These are phyloP conservation scores for Epichloe gansuensis DNA, from an alignment of 2,329 filamentous ascomycete species.

Conservation along the genomic window DNA sequence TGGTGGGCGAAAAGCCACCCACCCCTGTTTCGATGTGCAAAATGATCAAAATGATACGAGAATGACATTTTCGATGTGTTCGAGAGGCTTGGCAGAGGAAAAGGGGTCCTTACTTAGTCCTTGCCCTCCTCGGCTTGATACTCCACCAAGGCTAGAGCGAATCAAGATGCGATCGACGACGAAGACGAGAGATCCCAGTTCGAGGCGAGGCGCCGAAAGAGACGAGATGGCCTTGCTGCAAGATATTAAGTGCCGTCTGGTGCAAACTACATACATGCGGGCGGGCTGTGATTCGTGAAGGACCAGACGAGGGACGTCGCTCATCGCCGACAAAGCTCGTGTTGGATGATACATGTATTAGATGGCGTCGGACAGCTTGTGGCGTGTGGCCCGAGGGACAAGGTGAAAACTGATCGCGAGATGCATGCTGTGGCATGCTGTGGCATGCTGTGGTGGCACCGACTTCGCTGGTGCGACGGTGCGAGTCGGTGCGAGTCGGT, in stretches of 20 bases:
- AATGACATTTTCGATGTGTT: neutral
- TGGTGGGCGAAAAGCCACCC: neutral
- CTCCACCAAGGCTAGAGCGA: neutral
- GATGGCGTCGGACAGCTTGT: neutral
- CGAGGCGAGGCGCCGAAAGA: neutral
- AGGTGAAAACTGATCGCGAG: neutral
- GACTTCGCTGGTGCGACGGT: neutral
- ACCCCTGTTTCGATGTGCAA: neutral
- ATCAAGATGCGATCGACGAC: neutral
- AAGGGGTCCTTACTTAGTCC: neutral
- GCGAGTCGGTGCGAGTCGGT: too few relatives aligned
- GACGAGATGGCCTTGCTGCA: too few relatives aligned
- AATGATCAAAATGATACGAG: neutral
- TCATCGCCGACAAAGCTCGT: neutral
- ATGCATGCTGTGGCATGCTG: neutral
- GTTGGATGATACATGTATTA: neutral
- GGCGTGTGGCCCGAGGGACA: neutral
- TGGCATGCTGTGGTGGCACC: neutral
- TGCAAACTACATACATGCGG: neutral
- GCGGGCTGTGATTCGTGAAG: too few relatives aligned
- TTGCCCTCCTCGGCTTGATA: neutral
- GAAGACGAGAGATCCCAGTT: neutral
- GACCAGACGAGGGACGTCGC: too few relatives aligned
- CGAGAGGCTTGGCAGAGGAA: neutral
- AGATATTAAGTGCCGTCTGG: neutral